Evolutionary conservation across 2,329 filamentous ascomycete species (phyloP).

Genomic region (Trichoderma guizhouense): DNA sequence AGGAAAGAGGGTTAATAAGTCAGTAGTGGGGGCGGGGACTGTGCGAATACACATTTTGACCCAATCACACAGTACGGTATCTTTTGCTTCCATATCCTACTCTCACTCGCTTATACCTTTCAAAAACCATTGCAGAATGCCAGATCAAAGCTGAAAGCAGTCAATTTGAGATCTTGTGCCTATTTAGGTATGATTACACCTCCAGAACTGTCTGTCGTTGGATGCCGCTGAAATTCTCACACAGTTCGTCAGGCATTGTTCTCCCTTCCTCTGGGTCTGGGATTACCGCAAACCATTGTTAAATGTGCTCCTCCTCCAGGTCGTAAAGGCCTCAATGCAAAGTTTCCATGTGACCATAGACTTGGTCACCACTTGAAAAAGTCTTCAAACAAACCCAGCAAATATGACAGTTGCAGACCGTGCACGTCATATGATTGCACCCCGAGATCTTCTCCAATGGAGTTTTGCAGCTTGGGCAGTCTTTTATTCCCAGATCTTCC

Average conservation of each 20-base stretch:
- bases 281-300: neutral
- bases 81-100: neutral
- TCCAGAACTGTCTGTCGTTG: neutral
- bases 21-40: constrained; percentile 21
- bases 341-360: constrained; percentile 8
- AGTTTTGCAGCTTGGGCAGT: constrained; percentile 40
- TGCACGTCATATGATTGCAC: constrained; percentile 47
- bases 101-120: neutral
- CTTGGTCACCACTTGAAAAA: neutral
- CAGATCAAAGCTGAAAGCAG: neutral
- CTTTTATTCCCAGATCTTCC: constrained; percentile 35
- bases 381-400: constrained; percentile 45
- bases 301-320: neutral
- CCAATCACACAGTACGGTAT: neutral
- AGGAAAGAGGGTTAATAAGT: neutral
- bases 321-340: neutral
- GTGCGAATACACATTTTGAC: neutral
- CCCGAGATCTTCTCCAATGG: constrained; percentile 42
- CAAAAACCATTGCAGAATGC: neutral
- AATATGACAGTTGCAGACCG: constrained; percentile 40
- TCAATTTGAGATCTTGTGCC: neutral
- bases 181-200: neutral
- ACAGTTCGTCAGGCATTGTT: neutral
- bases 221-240: neutral
- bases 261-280: neutral